Base-by-base conservation (phyloP, 2,329 filamentous ascomycete genomes). In the Zymoseptoria tritici region DNA sequence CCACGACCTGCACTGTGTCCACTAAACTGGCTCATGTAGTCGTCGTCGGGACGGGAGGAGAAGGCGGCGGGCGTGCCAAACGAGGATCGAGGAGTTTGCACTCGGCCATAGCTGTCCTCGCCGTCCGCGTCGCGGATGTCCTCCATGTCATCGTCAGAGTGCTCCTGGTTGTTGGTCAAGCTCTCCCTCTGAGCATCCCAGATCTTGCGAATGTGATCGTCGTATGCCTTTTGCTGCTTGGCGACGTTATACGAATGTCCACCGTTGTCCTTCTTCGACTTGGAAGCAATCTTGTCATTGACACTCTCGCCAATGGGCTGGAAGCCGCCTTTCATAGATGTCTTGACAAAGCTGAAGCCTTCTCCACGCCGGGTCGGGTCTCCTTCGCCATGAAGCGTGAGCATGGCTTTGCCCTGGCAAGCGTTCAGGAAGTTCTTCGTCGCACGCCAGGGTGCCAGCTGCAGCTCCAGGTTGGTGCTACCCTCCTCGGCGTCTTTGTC, bases 181-280 rank as follows among this genome's bases (percentile, higher is more conserved):
- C 88, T 93, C 13, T 83, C 77, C 73, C 88, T 90, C 73, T 97
- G 93, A 66, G 88, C 86, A 62, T 91, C 87, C 94, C 94, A 99
- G 62, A 97, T 97, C 62, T 90, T 86, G 58, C 87, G 85, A 67
- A 99, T 97, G 21, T 91, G 91, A 57, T 92, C 87, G 67, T 95
- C 91, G 73, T 99, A 99, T 68, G 91, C 89, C 63, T 85, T 87
- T 70, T 97, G 91, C 73, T 99, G 94, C 66, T 90, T 87, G 71
- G 93, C 94, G 62, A 99, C 94, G 65, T 99, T 99, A 78, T 99
- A 99, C 67, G 90, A 92, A 75, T 99, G 94, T 0, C 94, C 94
- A 58, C 91, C 91, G 64, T 82, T 79, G 59, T 86, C 83, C 64
- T 85, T 85, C 60, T 81, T 75, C 63, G 79, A 78, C 69, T 94